A percentile compares a stretch with the other conserved stretches of the same genome.
Conservation (phyloP, 163 green algal genomes). For the Volvox carteri region DNA sequence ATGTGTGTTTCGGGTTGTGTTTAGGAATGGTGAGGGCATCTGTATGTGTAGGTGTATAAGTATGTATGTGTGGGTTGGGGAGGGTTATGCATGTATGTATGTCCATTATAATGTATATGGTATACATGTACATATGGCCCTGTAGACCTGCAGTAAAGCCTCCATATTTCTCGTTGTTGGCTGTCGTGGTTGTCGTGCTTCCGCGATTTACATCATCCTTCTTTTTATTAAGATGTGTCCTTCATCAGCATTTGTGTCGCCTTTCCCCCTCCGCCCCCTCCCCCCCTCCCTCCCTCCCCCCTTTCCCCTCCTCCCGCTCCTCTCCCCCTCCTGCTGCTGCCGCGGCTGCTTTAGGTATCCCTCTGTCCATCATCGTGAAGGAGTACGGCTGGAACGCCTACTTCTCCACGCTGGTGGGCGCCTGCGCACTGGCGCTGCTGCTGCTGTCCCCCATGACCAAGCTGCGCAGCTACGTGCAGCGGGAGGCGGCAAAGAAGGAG, state of each 20-base stretch:
- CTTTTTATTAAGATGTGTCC: no score
- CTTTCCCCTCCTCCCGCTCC: no score
- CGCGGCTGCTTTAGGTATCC: slow-evolving; percentile 58
- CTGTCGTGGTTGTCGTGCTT: no score
- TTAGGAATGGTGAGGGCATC: not conserved
- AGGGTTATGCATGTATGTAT: no score
- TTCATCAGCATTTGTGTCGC: no score
- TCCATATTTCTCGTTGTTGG: no score
- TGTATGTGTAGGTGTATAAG: not conserved
- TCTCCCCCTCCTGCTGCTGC: no score
- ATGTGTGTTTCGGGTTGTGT: no score
- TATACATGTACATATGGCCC: no score
- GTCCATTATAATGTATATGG: no score
- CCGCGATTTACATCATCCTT: no score
- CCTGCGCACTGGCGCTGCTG: slow-evolving; percentile 88
- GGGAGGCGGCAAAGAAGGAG: slow-evolving; percentile 58
- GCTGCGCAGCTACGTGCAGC: slow-evolving; percentile 90
- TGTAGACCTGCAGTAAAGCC: no score
- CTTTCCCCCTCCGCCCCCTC: not conserved
- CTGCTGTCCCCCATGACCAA: slow-evolving; percentile 95
- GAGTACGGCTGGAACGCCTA: slow-evolving; percentile 94
- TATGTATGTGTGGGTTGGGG: not conserved
- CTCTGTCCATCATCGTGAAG: slow-evolving; percentile 72
- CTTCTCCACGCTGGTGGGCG: slow-evolving; percentile 89
- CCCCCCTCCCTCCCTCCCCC: not conserved